Conservation (phyloP, 345 rosid species). For the Cardamine occulta region DNA sequence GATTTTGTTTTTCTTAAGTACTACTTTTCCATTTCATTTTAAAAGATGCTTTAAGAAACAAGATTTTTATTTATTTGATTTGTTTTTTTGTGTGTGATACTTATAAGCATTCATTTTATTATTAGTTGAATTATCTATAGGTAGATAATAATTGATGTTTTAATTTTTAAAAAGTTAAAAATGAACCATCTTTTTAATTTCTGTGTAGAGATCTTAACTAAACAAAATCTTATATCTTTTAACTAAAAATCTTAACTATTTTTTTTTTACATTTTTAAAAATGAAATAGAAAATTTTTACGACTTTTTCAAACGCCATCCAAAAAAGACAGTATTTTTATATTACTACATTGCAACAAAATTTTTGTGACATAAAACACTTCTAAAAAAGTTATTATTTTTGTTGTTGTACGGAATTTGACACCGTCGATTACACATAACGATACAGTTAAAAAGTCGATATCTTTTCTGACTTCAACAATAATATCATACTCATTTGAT, state of each 20-base stretch:
- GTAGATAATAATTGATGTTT: no score
- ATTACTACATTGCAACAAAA: not conserved
- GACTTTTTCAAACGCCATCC: not conserved
- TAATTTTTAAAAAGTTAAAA: no score
- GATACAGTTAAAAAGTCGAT: not conserved
- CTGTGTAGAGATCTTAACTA: not conserved
- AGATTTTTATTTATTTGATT: not conserved
- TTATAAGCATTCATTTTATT: not conserved
- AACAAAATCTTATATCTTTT: no score
- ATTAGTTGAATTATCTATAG: not conserved
- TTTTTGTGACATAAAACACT: not conserved
- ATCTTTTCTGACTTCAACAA: no score
- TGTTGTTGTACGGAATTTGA: not conserved
- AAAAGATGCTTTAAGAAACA: not conserved
- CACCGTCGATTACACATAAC: not conserved
- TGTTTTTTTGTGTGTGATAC: not conserved
- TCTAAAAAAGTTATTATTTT: no score
- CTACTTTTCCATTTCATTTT: not conserved
- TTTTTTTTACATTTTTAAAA: no score
- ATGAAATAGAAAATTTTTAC: no score
- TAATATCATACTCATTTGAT: not conserved
- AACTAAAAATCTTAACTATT: no score
- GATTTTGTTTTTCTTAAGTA: not conserved
- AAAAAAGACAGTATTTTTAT: no score
- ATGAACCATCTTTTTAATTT: no score